These are phyloP conservation scores for Sugiyamaella grinbergsii DNA, from an alignment of 1,139 yeast species.

Conservation along the genomic window DNA sequence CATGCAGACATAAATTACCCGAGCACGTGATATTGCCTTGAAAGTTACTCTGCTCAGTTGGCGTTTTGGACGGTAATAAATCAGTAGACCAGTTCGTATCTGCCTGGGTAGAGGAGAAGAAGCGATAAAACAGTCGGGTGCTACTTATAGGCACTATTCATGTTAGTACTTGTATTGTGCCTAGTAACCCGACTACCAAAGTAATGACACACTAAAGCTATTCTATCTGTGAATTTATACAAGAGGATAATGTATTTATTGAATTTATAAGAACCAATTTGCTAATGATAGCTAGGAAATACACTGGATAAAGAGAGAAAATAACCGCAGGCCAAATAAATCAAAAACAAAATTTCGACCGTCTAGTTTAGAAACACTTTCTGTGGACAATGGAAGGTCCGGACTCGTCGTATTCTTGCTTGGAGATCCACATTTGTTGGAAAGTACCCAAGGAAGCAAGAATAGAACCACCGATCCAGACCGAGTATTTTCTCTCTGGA, in stretches of 20 bases:
- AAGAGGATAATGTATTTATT: constrained; percentile 10
- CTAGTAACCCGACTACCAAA: no score
- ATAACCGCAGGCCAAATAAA: constrained; percentile 1
- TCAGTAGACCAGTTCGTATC: no score
- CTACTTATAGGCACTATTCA: no score
- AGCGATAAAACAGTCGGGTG: no score
- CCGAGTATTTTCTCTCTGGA: constrained; percentile 99
- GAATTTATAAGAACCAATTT: constrained; percentile 11
- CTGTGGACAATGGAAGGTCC: constrained; percentile 99
- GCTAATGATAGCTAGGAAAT: background rate
- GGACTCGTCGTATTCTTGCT: constrained; percentile 98
- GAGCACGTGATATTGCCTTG: no score
- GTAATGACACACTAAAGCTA: no score
- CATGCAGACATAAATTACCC: no score
- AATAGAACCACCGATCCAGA: constrained; percentile 99
- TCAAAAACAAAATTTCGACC: background rate
- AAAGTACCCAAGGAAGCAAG: constrained; percentile 97
- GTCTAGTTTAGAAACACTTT: constrained; percentile 88
- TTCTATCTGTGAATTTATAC: background rate
- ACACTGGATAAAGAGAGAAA: background rate
- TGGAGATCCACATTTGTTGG: constrained; percentile 96
- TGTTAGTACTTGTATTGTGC: no score
- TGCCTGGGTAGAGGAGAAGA: no score
- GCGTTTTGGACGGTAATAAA: no score
- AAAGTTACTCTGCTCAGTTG: no score